Evolutionary conservation across 1,284 basidiomycete genomes (phyloP).

Genomic region (Schizophyllum amplum): DNA sequence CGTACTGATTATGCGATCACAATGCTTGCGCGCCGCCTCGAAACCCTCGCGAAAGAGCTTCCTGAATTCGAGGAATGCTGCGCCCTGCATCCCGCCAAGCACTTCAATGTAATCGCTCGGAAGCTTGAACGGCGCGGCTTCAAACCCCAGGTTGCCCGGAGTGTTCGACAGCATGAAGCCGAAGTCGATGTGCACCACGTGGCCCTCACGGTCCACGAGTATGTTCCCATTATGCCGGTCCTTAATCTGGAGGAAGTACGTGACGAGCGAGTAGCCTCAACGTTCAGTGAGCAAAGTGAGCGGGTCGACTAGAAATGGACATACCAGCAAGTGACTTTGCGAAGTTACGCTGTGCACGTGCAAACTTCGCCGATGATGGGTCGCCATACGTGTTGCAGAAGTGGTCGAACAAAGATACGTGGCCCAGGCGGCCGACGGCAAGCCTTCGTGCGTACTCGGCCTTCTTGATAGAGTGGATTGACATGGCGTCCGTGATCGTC

Average conservation of each 20-base stretch:
- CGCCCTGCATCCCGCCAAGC: constrained; percentile 78
- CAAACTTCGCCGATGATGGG: constrained; percentile 78
- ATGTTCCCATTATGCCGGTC: constrained; percentile 99
- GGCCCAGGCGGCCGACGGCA: constrained; percentile 71
- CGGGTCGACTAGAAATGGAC: constrained; percentile 8
- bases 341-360: constrained; percentile 84
- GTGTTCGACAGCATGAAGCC: constrained; percentile 98
- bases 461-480: constrained; percentile 99
- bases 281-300: not conserved
- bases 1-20: constrained; percentile 92
- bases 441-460: constrained; percentile 89
- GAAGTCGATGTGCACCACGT: constrained; percentile 95
- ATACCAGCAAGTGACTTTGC: constrained; percentile 87
- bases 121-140: constrained; percentile 98
- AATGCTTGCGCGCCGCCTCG: constrained; percentile 90
- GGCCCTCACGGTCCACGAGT: constrained; percentile 90
- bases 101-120: constrained; percentile 95
- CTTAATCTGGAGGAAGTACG: constrained; percentile 96
- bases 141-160: constrained; percentile 96
- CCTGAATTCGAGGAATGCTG: constrained; percentile 81
- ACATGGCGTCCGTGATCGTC: constrained; percentile 94
- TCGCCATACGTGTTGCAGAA: constrained; percentile 87
- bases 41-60: constrained; percentile 89
- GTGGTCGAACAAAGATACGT: constrained; percentile 86
- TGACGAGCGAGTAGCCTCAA: constrained; percentile 84